phyloP scores from a whole-genome alignment of 768 basidiomycete genomes.

The Russula abietina region DNA sequence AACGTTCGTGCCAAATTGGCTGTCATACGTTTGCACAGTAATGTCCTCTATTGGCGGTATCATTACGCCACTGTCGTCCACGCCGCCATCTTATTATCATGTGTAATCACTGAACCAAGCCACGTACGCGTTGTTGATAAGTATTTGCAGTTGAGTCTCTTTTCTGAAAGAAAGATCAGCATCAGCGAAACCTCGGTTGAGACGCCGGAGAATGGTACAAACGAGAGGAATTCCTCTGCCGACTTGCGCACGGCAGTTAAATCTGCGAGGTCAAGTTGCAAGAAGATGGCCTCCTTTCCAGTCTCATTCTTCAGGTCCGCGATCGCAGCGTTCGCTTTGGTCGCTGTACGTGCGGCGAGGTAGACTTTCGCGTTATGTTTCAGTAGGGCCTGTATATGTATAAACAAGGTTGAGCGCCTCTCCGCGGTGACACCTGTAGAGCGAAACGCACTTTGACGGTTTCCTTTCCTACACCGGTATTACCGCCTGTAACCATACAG shows the following conservation, averaged over 20 bases:
- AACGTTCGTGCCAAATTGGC: slow-evolving; percentile 55
- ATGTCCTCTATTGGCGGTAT: slow-evolving; percentile 34
- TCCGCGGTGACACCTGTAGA: background rate
- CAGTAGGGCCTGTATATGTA: slow-evolving; percentile 41
- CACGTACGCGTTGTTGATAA: slow-evolving; percentile 48
- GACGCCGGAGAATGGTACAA: background rate
- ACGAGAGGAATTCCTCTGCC: slow-evolving; percentile 38
- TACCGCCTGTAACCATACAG: slow-evolving; percentile 30
- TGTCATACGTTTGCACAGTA: slow-evolving; percentile 47
- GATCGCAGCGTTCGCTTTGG: slow-evolving; percentile 47
- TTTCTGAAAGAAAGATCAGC: slow-evolving; percentile 32
- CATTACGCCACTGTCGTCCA: slow-evolving; percentile 47
- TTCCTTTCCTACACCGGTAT: slow-evolving; percentile 52
- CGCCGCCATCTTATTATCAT: background rate
- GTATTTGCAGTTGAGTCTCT: slow-evolving; percentile 41
- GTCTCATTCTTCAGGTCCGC: slow-evolving; percentile 42
- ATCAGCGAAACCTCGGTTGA: background rate
- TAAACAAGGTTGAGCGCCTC: too few relatives aligned
- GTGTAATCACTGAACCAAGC: background rate
- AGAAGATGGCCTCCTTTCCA: slow-evolving; percentile 39
- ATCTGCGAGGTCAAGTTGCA: slow-evolving; percentile 41
- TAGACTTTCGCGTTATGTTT: slow-evolving; percentile 62
- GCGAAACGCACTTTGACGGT: slow-evolving; percentile 43
- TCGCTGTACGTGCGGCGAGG: slow-evolving; percentile 43
- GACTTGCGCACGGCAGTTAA: slow-evolving; percentile 35